Conservation (phyloP, 2,329 filamentous ascomycete genomes). For the Emergomyces pasteurianus region DNA sequence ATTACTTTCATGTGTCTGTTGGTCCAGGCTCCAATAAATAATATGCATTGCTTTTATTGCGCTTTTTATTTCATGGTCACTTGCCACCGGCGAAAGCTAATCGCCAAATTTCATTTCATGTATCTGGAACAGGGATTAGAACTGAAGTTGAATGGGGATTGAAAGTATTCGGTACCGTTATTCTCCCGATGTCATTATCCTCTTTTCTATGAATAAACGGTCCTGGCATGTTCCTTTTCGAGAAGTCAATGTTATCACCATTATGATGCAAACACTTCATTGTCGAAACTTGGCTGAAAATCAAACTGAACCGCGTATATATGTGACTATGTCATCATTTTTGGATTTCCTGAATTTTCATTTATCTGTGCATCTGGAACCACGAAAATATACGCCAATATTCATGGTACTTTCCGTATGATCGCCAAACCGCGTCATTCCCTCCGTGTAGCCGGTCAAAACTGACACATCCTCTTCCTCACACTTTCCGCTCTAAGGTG, state of each 20-base stretch:
- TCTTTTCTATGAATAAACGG: background rate
- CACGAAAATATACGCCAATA: too few relatives aligned
- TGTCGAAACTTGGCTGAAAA: background rate
- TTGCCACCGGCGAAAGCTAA: background rate
- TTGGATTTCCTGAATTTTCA: background rate
- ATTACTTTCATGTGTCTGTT: too few relatives aligned
- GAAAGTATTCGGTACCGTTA: background rate
- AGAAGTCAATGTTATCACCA: background rate
- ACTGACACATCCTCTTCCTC: background rate
- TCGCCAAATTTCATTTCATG: background rate
- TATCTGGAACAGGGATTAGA: background rate
- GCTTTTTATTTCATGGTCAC: background rate
- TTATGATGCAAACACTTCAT: background rate
- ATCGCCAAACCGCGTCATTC: background rate
- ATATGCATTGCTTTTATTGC: background rate
- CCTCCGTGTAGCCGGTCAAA: background rate
- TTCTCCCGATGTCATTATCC: background rate
- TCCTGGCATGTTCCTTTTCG: background rate
- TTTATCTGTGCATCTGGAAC: background rate
- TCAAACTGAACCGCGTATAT: background rate
- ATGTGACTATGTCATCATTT: background rate
- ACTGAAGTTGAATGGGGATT: background rate
- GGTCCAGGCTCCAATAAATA: too few relatives aligned
- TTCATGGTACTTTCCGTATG: too few relatives aligned
- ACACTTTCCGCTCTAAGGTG: background rate